These are phyloP conservation scores for Rhododendron molle DNA, from an alignment of 148 eudicot species.

Conservation along the genomic window DNA sequence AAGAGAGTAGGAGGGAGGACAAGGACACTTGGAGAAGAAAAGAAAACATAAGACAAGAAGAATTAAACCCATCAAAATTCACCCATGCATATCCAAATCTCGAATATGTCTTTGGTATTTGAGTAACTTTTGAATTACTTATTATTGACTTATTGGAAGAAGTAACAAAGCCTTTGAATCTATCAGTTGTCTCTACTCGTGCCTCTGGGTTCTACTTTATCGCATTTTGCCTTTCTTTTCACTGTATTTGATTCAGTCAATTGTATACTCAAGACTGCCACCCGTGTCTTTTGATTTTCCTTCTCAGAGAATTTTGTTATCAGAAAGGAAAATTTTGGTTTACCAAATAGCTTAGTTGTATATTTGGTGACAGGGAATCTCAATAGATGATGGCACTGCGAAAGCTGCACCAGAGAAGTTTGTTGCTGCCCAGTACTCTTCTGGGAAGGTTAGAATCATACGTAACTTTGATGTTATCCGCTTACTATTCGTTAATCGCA, in stretches of 20 bases:
- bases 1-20: neutral
- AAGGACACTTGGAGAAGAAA: neutral
- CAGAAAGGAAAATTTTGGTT: neutral
- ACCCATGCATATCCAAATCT: neutral
- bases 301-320: neutral
- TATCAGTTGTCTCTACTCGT: neutral
- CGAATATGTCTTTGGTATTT: neutral
- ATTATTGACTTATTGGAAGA: neutral
- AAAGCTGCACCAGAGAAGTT: conserved; percentile 64
- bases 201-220: neutral
- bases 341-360: neutral
- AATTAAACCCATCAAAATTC: neutral
- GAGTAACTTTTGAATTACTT: neutral
- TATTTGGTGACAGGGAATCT: conserved; percentile 61
- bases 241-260: neutral
- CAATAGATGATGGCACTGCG: conserved; percentile 45
- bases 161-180: neutral
- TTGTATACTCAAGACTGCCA: neutral
- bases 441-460: conserved; percentile 57
- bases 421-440: conserved; percentile 82
- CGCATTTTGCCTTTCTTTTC: neutral
- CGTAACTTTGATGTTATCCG: neutral
- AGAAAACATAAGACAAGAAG: neutral
- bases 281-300: neutral
- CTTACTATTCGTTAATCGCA: neutral